These are phyloP conservation scores for Entrophospora sp. DNA, from an alignment of 192 early-diverging fungal species.

Conservation along the genomic window DNA sequence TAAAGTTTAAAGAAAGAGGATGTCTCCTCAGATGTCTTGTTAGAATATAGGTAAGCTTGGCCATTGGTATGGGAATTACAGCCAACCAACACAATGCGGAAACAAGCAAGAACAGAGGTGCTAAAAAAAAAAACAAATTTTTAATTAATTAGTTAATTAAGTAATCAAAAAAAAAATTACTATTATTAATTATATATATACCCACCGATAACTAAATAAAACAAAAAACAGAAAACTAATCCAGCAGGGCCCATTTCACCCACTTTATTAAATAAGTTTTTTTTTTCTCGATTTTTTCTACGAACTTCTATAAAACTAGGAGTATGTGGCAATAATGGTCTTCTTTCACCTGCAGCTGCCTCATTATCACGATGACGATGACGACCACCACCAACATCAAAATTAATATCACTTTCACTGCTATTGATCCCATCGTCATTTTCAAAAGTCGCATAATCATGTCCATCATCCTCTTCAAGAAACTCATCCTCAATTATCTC, in stretches of 20 bases:
- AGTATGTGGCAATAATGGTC: slow-evolving; percentile 27
- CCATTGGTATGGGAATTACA: slow-evolving; percentile 90
- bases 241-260: slow-evolving; percentile 34
- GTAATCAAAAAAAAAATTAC: neutral
- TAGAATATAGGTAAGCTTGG: slow-evolving; percentile 79
- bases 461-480: neutral
- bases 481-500: slow-evolving; percentile 37
- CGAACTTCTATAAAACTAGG: slow-evolving; percentile 15
- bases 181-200: neutral
- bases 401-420: neutral
- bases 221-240: slow-evolving; percentile 40
- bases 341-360: no score
- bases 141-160: slow-evolving; percentile 11
- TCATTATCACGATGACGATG: slow-evolving; percentile 14
- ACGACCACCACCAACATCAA: neutral
- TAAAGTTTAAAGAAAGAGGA: slow-evolving; percentile 68
- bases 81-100: slow-evolving; percentile 74
- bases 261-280: slow-evolving; percentile 17
- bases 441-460: neutral
- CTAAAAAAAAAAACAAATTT: slow-evolving; percentile 34
- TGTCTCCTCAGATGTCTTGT: slow-evolving; percentile 67
- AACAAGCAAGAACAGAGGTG: slow-evolving; percentile 70
- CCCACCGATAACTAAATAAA: slow-evolving; percentile 38
- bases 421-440: slow-evolving; percentile 18
- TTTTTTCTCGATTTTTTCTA: slow-evolving; percentile 18